These are phyloP conservation scores for Kalanchoe fedtschenkoi DNA, from an alignment of 164 flowering plant species.

Conservation along the genomic window DNA sequence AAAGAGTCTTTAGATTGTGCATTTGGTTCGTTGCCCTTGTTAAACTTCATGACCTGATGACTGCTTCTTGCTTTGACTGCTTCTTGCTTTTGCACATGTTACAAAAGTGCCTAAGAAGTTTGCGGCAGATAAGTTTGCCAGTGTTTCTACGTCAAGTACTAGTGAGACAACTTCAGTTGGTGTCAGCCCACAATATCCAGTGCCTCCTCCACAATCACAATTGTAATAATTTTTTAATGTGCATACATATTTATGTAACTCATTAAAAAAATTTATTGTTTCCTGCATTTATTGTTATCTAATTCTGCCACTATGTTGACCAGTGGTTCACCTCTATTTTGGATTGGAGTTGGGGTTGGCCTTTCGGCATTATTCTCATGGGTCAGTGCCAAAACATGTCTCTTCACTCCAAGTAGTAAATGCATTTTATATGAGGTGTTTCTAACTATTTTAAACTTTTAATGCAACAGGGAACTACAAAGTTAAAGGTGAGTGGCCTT, in stretches of 20 bases:
- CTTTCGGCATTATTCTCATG: conserved; percentile 79
- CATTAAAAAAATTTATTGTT: background rate
- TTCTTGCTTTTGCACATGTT: background rate
- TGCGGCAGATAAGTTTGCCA: conserved; percentile 37
- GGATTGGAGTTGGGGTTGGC: conserved; percentile 96
- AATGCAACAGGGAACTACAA: conserved; percentile 43
- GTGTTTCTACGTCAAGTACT: conserved; percentile 41
- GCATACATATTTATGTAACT: background rate
- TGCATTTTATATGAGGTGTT: background rate
- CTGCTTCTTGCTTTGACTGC: background rate
- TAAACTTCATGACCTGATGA: background rate
- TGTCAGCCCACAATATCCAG: conserved; percentile 39
- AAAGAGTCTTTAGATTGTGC: background rate
- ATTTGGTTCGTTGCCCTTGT: background rate
- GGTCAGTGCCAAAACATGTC: conserved; percentile 30
- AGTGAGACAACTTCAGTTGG: conserved; percentile 64
- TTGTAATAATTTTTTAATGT: conserved; percentile 27
- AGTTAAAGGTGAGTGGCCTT: conserved; percentile 50
- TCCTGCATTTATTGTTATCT: background rate
- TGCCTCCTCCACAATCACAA: conserved; percentile 56
- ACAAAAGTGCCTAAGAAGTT: conserved; percentile 13
- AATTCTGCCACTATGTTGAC: conserved; percentile 6
- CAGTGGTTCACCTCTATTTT: conserved; percentile 89
- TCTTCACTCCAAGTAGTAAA: background rate
- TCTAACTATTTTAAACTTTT: conserved; percentile 11